These are phyloP conservation scores for Cyclostephanos tholiformis DNA, from an alignment of 108 stramenopile genomes.

Conservation along the genomic window DNA sequence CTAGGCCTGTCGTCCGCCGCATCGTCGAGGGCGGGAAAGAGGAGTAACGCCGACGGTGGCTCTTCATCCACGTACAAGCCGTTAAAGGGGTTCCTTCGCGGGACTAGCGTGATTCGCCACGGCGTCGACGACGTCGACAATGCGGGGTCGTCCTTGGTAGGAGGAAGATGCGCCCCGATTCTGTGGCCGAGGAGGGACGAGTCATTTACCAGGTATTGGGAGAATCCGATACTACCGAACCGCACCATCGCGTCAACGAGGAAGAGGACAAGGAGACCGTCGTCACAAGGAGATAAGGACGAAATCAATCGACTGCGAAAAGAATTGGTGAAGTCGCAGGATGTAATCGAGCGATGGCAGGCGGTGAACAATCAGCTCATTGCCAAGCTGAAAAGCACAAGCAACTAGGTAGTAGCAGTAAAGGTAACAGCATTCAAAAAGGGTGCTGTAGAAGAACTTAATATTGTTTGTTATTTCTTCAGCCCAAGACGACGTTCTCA, in stretches of 20 bases:
- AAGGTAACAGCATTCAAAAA: not conserved
- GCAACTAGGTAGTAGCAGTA: not conserved
- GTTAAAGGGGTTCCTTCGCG: constrained; percentile 38
- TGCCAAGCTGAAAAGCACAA: not conserved
- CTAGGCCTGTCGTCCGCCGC: constrained; percentile 8
- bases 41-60: constrained; percentile 2
- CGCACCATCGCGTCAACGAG: not conserved
- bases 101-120: constrained; percentile 28
- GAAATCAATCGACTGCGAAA: constrained; percentile 53
- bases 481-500: not conserved
- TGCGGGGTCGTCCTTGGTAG: not conserved
- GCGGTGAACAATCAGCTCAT: constrained; percentile 61
- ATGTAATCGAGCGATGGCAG: constrained; percentile 69
- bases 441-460: not conserved
- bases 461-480: constrained; percentile 1
- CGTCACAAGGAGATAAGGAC: constrained; percentile 13
- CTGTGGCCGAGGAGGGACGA: constrained; percentile 35
- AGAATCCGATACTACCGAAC: not conserved
- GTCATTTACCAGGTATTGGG: constrained; percentile 13
- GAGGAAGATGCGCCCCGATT: constrained; percentile 23
- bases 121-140: constrained; percentile 1
- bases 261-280: constrained; percentile 11
- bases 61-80: constrained; percentile 34
- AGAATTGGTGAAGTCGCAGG: constrained; percentile 52
- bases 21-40: constrained; percentile 1